Conservation (phyloP, 306 rosid species). For the Ceratonia siliqua region DNA sequence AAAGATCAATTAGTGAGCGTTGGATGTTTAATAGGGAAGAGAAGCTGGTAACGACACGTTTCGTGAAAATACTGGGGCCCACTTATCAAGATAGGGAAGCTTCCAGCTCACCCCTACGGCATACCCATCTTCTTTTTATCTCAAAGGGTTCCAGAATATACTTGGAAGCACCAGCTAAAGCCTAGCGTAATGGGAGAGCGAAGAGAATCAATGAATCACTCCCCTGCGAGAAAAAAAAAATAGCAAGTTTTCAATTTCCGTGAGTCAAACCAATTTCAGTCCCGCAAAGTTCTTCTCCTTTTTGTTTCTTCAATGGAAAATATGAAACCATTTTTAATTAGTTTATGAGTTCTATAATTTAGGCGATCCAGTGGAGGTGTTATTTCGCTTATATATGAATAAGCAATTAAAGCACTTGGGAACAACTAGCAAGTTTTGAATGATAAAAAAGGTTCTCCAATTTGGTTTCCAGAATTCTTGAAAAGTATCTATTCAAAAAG, state of each 20-base stretch:
- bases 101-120: conserved; percentile 47
- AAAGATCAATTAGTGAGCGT: neutral
- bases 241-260: neutral
- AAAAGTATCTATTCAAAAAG: neutral
- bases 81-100: conserved; percentile 37
- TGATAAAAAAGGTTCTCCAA: no score
- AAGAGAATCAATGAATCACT: neutral
- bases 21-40: neutral
- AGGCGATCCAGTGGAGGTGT: neutral
- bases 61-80: conserved; percentile 26
- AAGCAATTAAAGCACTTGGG: neutral
- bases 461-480: neutral
- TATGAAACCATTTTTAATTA: neutral
- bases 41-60: conserved; percentile 40
- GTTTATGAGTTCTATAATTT: neutral
- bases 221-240: neutral
- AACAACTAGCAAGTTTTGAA: neutral
- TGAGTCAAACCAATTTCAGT: neutral
- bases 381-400: neutral
- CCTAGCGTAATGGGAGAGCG: neutral
- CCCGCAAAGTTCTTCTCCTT: neutral
- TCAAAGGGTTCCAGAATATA: conserved; percentile 14
- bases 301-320: neutral
- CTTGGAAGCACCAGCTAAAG: neutral
- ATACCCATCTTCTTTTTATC: conserved; percentile 17